Conservation (phyloP, 2,329 filamentous ascomycete genomes). For the Curvularia verruculosa region DNA sequence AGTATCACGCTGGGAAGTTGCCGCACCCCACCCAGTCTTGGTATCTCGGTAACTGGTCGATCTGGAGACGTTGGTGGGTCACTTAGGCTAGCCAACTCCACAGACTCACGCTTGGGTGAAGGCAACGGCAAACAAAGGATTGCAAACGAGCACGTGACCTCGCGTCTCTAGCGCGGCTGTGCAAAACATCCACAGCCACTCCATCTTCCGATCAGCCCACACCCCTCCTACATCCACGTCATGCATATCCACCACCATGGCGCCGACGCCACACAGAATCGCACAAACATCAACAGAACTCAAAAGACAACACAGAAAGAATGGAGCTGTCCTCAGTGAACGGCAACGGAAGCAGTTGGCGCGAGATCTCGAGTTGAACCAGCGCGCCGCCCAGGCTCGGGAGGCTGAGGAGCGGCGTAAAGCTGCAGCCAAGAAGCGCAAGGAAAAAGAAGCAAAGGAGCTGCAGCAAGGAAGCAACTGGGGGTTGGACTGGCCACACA, state of each 20-base stretch:
- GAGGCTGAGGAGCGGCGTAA: constrained; percentile 42
- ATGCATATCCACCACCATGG: constrained; percentile 29
- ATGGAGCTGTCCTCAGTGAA: constrained; percentile 34
- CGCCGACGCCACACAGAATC: constrained; percentile 30
- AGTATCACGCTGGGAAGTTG: not conserved
- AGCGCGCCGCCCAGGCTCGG: constrained; percentile 41
- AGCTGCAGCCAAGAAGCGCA: constrained; percentile 38
- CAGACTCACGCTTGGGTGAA: not conserved
- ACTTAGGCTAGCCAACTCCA: not conserved
- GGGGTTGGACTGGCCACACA: constrained; percentile 49
- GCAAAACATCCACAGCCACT: constrained; percentile 9
- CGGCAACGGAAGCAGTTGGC: constrained; percentile 40
- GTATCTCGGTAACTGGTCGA: not conserved
- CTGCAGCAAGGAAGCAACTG: constrained; percentile 31
- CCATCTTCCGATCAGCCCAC: not conserved
- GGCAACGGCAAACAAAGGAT: not conserved
- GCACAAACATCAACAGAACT: constrained; percentile 46
- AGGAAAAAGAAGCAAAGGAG: constrained; percentile 44
- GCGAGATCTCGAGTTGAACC: constrained; percentile 39
- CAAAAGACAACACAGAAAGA: constrained; percentile 43
- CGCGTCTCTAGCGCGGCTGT: constrained; percentile 15
- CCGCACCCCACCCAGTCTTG: too few relatives aligned
- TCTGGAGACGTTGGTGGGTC: not conserved
- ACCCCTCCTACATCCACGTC: constrained; percentile 5
- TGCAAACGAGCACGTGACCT: constrained; percentile 5